phyloP scores from a whole-genome alignment of 805 yeast genomes.

The Hanseniaspora hatyaiensis region DNA sequence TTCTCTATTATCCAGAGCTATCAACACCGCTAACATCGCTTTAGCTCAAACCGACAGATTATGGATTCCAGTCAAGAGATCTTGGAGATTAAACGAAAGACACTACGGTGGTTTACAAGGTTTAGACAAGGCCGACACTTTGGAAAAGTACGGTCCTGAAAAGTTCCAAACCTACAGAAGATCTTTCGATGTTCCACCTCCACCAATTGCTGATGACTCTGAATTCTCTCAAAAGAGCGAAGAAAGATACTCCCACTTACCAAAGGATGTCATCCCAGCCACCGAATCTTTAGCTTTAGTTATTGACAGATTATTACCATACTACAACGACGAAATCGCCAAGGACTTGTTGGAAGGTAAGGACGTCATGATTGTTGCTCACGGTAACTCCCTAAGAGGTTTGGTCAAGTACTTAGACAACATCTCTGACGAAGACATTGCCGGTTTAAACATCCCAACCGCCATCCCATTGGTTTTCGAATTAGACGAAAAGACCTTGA shows the following conservation, averaged over 20 bases:
- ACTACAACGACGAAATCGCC: slow-evolving; percentile 89
- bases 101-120: slow-evolving; percentile 99
- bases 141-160: slow-evolving; percentile 77
- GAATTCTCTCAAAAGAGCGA: slow-evolving; percentile 79
- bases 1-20: slow-evolving; percentile 84
- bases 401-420: slow-evolving; percentile 89
- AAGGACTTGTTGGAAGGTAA: slow-evolving; percentile 72
- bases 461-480: slow-evolving; percentile 97
- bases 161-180: slow-evolving; percentile 96
- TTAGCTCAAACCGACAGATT: slow-evolving; percentile 77
- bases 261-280: slow-evolving; percentile 77
- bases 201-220: slow-evolving; percentile 64
- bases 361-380: slow-evolving; percentile 89
- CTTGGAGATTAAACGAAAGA: slow-evolving; percentile 98
- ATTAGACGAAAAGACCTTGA: slow-evolving; percentile 62
- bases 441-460: slow-evolving; percentile 92
- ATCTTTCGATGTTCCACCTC: slow-evolving; percentile 94
- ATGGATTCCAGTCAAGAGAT: slow-evolving; percentile 83
- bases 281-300: slow-evolving; percentile 92
- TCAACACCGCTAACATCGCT: slow-evolving; percentile 94
- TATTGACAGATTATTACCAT: slow-evolving; percentile 91
- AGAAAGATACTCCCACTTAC: slow-evolving; percentile 71
- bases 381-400: slow-evolving; percentile 97
- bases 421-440: slow-evolving; percentile 83
- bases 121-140: slow-evolving; percentile 90